phyloP scores from a whole-genome alignment of 2,329 filamentous ascomycete species.

The Cladosporium sphaerospermum region DNA sequence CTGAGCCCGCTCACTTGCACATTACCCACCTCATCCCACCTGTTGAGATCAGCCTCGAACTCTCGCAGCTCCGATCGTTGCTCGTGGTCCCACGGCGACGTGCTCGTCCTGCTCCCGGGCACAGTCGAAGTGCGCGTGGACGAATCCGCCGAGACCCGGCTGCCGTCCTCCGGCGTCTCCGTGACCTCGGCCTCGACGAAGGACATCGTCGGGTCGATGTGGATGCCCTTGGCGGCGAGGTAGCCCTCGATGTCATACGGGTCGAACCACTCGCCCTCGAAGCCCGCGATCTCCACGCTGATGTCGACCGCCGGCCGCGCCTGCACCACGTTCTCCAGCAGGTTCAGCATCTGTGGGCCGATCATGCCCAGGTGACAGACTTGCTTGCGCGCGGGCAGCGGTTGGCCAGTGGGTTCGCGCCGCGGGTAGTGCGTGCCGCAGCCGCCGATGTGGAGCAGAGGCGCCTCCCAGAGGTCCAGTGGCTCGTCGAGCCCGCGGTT shows the following conservation, averaged over 20 bases:
- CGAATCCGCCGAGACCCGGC: background rate
- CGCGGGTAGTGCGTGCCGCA: conserved; percentile 57
- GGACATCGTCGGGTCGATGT: conserved; percentile 55
- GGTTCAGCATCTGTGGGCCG: conserved; percentile 23
- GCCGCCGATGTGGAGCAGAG: conserved; percentile 61
- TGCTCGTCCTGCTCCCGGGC: background rate
- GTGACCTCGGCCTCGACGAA: conserved; percentile 56
- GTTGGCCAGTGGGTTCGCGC: conserved; percentile 47
- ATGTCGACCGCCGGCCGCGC: conserved; percentile 25
- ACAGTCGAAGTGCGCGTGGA: conserved; percentile 3
- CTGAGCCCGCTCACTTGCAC: conserved; percentile 11
- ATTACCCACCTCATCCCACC: conserved; percentile 4
- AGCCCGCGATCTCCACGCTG: conserved; percentile 52
- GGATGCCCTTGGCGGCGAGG: conserved; percentile 56
- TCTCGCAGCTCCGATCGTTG: conserved; percentile 3
- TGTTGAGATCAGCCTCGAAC: background rate
- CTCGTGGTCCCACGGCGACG: conserved; percentile 7
- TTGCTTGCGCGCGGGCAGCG: conserved; percentile 8
- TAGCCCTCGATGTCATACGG: conserved; percentile 71
- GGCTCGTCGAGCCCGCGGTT: conserved; percentile 38
- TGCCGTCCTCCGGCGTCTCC: background rate
- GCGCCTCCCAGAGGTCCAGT: conserved; percentile 53
- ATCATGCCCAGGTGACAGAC: conserved; percentile 25
- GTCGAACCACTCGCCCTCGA: conserved; percentile 71
- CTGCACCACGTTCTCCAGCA: conserved; percentile 21